phyloP scores from a whole-genome alignment of 176 grass and related monocot species.

The Phyllostachys edulis region DNA sequence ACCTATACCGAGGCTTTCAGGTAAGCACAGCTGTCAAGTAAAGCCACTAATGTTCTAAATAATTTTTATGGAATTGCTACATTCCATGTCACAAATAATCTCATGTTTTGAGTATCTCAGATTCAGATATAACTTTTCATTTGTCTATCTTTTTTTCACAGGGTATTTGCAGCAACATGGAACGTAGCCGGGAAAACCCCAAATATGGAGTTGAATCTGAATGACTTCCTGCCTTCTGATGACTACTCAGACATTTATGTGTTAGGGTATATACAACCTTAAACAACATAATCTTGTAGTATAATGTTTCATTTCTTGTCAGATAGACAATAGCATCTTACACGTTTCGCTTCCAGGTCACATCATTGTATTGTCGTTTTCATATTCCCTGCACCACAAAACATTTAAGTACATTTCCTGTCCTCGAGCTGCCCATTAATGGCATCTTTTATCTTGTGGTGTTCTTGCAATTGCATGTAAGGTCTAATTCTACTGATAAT shows the following conservation, averaged over 20 bases:
- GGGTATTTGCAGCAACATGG: constrained; percentile 66
- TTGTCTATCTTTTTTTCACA: background rate
- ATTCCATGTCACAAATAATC: background rate
- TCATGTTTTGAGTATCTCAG: background rate
- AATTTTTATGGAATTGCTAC: background rate
- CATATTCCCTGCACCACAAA: constrained; percentile 2
- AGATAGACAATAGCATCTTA: background rate
- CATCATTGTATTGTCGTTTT: constrained; percentile 9
- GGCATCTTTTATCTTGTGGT: background rate
- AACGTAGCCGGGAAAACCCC: constrained; percentile 58
- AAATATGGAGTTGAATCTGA: constrained; percentile 48
- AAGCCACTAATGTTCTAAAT: background rate
- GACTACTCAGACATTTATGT: constrained; percentile 64
- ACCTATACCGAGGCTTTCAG: constrained; percentile 45
- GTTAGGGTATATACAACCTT: constrained; percentile 45
- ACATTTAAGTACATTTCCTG: background rate
- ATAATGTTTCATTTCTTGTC: background rate
- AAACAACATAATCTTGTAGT: background rate
- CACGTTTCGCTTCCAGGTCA: background rate
- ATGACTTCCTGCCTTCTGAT: constrained; percentile 57
- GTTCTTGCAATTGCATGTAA: background rate
- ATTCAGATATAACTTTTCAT: background rate
- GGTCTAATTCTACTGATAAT: constrained; percentile 2
- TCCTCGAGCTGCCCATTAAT: background rate
- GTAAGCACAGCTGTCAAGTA: constrained; percentile 12